Evolutionary conservation across 768 basidiomycete species (phyloP).

Genomic region (Boletus rubescentipes): DNA sequence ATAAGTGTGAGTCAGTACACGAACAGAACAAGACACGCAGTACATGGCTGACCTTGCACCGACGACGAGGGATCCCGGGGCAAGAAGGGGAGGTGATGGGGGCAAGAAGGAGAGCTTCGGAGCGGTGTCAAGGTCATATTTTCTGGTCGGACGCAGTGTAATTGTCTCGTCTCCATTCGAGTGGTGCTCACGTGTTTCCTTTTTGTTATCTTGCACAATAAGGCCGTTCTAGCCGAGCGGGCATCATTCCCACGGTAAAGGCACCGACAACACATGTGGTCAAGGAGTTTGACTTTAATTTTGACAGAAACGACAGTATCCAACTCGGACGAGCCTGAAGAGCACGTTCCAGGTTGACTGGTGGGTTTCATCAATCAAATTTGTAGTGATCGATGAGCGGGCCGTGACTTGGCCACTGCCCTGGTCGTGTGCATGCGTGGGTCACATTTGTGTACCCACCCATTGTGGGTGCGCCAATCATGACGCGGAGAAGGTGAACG

Average conservation of each 20-base stretch:
- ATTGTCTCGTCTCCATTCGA: constrained; percentile 21
- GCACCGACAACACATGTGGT: too few species aligned
- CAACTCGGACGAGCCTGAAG: too few species aligned
- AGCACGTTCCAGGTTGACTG: too few species aligned
- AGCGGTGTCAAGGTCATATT: constrained; percentile 12
- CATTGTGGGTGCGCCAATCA: too few species aligned
- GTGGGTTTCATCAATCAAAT: too few species aligned
- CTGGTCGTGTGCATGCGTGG: too few species aligned
- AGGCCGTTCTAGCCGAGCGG: constrained; percentile 1
- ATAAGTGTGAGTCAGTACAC: not conserved
- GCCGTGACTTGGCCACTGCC: too few species aligned
- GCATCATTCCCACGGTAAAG: not conserved
- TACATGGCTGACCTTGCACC: not conserved
- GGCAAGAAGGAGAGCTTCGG: not conserved
- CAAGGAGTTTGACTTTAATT: too few species aligned
- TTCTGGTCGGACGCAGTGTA: constrained; percentile 9
- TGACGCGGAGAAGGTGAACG: too few species aligned
- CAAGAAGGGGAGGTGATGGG: not conserved
- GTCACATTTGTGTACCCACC: too few species aligned
- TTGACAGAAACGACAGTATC: too few species aligned
- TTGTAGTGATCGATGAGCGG: too few species aligned
- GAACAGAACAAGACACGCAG: not conserved
- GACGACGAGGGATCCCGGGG: not conserved
- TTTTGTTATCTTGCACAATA: constrained; percentile 32
- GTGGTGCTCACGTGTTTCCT: constrained; percentile 8